Evolutionary conservation across 2,329 filamentous ascomycete species (phyloP).

Genomic region (Penicillium sp.): DNA sequence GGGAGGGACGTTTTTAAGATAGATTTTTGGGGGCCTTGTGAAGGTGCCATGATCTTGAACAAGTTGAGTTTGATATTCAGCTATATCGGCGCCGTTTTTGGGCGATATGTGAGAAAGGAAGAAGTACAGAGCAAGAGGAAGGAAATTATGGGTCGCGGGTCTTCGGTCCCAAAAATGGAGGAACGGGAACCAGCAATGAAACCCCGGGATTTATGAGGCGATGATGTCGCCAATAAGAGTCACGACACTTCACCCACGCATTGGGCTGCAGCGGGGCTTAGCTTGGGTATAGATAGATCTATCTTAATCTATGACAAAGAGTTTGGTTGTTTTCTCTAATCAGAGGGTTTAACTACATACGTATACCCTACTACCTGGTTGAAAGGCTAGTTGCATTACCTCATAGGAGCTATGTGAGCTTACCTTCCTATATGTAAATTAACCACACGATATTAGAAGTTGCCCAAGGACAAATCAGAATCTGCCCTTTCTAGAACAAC

Average conservation of each 20-base stretch:
- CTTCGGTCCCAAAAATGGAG: background rate
- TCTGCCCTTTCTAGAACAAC: background rate
- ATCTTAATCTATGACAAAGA: background rate
- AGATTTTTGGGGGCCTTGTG: slow-evolving; percentile 48
- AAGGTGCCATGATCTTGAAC: slow-evolving; percentile 16
- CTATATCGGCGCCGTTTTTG: too few relatives aligned
- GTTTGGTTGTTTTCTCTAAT: background rate
- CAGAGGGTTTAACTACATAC: background rate
- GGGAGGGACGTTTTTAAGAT: slow-evolving; percentile 62
- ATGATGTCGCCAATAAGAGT: slow-evolving; percentile 16
- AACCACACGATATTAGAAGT: background rate
- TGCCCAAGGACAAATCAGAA: background rate
- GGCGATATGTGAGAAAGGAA: background rate
- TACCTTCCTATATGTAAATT: background rate
- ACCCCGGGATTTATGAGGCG: background rate
- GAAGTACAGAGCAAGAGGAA: background rate
- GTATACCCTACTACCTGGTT: too few relatives aligned
- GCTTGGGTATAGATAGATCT: background rate
- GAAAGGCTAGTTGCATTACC: background rate
- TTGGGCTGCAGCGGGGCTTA: background rate
- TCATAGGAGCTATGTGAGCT: background rate
- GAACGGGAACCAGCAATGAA: slow-evolving; percentile 7
- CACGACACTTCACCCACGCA: slow-evolving; percentile 5
- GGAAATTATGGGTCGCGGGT: slow-evolving; percentile 6
- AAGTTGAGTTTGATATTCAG: background rate